Evolutionary conservation across 305 asterid species (phyloP), one percentile per base, ranked within the genome.

Genomic region (Fraxinus albicans): DNA sequence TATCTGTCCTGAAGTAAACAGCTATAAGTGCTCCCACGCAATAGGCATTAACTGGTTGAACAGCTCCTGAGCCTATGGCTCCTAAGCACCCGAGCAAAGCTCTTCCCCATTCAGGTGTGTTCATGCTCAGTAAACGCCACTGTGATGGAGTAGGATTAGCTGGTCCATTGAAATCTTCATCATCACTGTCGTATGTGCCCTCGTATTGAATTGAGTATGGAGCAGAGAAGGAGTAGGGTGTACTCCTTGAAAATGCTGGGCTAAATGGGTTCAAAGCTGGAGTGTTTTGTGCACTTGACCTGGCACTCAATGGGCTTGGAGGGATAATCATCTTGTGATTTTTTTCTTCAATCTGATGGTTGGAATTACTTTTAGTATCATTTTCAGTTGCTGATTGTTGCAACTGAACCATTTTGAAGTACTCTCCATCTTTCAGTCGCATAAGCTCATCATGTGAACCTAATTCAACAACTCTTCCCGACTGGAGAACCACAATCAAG

Each of bases 1-100:
- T 90, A 25, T 94, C 95, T 1, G 90, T 29, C 44, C 92, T 83
- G 84, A 93, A 93, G 87, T 93, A 93, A 70, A 93, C 95, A 4
- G 94, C 42, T 82, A 93, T 93, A 19, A 92, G 89, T 35, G 85
- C 96, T 73, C 97, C 97, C 23, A 93, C 95, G 1, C 95, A 92
- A 77, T 92, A 93, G 19, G 97, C 97, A n/a, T 93, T 92, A 77
- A 93, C 87, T n/a, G 96, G 97, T 70, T 93, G 97, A 63, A 93
- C 95, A 0, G 97, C 97, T 79, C 97, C 97, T 0, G 96, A 90
- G 36, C 96, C 95, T 80, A 93, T 85, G 38, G 97, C 97, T 77
- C 96, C 96, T 6, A 93, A 70, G 88, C 94, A 89, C 40, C 96
- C 97, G 8, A 91, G 90, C 65, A 91, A 55, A 50, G 95, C 93